Evolutionary conservation across 148 eudicot genomes (phyloP).

Genomic region (Heliamphora exappendiculata): DNA sequence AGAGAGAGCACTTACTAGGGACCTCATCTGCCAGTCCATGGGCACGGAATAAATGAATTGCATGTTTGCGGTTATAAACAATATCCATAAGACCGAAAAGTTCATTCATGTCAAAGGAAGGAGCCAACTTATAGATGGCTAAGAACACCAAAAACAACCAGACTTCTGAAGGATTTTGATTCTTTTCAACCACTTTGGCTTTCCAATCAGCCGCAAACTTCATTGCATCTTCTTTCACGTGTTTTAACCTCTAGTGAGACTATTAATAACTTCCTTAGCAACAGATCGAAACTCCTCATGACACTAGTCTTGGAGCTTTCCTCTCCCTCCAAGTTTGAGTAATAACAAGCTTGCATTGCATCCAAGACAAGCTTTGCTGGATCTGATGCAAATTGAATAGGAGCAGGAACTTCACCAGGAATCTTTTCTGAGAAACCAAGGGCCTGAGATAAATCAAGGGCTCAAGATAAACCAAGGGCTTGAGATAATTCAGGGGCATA

Average conservation of each 20-base stretch:
- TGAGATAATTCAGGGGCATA: constrained; percentile 15
- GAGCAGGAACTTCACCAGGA: constrained; percentile 20
- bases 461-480: constrained; percentile 17
- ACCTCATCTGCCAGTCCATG: constrained; percentile 20
- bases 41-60: not conserved
- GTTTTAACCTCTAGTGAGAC: constrained; percentile 16
- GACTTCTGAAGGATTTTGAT: not conserved
- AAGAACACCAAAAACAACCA: constrained; percentile 15
- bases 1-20: constrained; percentile 16
- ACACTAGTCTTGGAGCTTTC: not conserved
- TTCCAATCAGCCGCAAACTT: constrained; percentile 22
- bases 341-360: constrained; percentile 21
- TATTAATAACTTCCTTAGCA: constrained; percentile 25
- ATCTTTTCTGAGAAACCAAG: constrained; percentile 15
- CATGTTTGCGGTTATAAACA: not conserved
- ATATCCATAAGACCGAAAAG: constrained; percentile 17
- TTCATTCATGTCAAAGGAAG: constrained; percentile 11
- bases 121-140: constrained; percentile 11
- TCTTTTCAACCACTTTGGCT: not conserved
- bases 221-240: constrained; percentile 15
- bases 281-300: constrained; percentile 13
- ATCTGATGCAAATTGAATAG: constrained; percentile 27
- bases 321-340: not conserved
- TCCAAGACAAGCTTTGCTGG: constrained; percentile 45
- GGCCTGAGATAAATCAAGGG: constrained; percentile 14